Evolutionary conservation across 805 yeast genomes (phyloP).

Genomic region (Wickerhamomyces tratensis): DNA sequence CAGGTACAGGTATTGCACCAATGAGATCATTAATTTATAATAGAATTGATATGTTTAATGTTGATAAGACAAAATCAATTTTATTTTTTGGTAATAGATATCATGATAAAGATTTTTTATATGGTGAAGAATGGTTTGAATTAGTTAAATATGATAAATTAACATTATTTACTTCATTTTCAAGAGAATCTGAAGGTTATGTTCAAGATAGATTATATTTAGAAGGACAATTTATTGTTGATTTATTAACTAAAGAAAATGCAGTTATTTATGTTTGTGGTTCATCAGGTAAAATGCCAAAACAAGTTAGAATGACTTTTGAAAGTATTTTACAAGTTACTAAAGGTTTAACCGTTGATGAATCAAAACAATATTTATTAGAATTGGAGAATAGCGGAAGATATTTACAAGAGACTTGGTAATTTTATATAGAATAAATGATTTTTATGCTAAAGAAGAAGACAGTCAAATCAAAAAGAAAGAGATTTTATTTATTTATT

Average conservation of each 20-base stretch:
- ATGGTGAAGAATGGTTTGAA: constrained; percentile 41
- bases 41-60: constrained; percentile 10
- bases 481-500: too few relatives aligned
- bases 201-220: constrained; percentile 68
- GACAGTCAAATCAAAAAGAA: too few relatives aligned
- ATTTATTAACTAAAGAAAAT: constrained; percentile 39
- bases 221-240: constrained; percentile 37
- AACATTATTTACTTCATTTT: constrained; percentile 33
- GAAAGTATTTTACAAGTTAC: constrained; percentile 46
- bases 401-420: constrained; percentile 91
- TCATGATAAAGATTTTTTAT: constrained; percentile 58
- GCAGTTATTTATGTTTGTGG: constrained; percentile 83
- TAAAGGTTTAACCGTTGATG: constrained; percentile 29
- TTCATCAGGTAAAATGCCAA: constrained; percentile 90
- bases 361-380: constrained; percentile 40
- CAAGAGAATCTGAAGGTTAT: constrained; percentile 50
- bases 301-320: constrained; percentile 74
- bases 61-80: constrained; percentile 25
- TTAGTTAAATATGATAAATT: constrained; percentile 27
- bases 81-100: constrained; percentile 73
- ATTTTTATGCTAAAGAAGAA: too few relatives aligned
- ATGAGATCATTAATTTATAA: constrained; percentile 59
- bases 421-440: too few relatives aligned
- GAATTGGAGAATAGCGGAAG: constrained; percentile 54
- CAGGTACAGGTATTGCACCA: constrained; percentile 98